These are phyloP conservation scores for Stenogyne calaminthoides DNA, from an alignment of 305 asterid genomes.

Conservation along the genomic window DNA sequence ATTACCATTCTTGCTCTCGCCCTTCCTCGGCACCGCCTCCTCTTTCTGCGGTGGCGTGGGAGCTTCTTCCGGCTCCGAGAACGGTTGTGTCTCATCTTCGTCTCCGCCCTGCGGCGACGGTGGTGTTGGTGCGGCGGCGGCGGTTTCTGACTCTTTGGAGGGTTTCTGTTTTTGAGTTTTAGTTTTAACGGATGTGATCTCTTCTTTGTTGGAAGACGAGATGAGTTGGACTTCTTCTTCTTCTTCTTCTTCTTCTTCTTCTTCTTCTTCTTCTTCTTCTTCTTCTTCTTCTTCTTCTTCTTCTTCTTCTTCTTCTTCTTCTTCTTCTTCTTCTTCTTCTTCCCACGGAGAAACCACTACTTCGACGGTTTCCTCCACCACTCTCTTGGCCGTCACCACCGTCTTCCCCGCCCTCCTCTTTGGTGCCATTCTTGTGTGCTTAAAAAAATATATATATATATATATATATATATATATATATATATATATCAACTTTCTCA, in stretches of 20 bases:
- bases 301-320: conserved; percentile 8
- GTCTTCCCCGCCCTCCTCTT: conserved; percentile 45
- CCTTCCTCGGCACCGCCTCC: too few relatives aligned
- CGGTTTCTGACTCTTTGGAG: too few relatives aligned
- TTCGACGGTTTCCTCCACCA: conserved; percentile 62
- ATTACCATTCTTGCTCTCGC: too few relatives aligned
- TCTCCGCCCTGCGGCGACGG: conserved; percentile 20
- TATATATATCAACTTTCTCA: background rate
- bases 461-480: too few relatives aligned
- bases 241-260: too few relatives aligned
- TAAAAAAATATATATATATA: too few relatives aligned
- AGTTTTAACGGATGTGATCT: conserved; percentile 17
- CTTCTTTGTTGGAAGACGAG: conserved; percentile 38
- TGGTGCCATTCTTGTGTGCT: conserved; percentile 75
- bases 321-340: background rate
- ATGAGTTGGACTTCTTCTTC: too few relatives aligned
- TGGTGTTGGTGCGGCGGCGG: too few relatives aligned
- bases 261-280: too few relatives aligned
- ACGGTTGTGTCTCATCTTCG: conserved; percentile 53
- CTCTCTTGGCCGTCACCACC: conserved; percentile 58
- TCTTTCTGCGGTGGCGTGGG: too few relatives aligned
- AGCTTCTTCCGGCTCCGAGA: conserved; percentile 36
- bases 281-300: too few relatives aligned
- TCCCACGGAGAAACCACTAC: conserved; percentile 44
- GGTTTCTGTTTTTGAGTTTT: background rate